These are phyloP conservation scores for Pleurotus platypus DNA, from an alignment of 768 basidiomycete species.

Conservation along the genomic window DNA sequence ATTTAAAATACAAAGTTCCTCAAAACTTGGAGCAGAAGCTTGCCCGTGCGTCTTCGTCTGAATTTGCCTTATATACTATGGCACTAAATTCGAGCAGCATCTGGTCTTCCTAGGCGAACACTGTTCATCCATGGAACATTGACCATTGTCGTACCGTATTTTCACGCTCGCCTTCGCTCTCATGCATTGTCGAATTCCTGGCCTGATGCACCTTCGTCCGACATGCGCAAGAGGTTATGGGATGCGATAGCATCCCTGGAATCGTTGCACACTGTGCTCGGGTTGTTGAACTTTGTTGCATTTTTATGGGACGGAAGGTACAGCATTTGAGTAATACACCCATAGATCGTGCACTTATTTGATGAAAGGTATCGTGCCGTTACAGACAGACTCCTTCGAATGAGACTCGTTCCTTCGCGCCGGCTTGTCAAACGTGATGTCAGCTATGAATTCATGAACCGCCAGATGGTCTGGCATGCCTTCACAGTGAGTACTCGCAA, in stretches of 20 bases:
- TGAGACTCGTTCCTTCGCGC: constrained; percentile 73
- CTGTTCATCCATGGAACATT: constrained; percentile 67
- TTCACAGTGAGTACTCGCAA: constrained; percentile 73
- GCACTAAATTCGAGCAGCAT: constrained; percentile 36
- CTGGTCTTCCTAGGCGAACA: constrained; percentile 57
- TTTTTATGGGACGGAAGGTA: constrained; percentile 89
- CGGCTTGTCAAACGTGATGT: constrained; percentile 74
- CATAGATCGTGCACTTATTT: not conserved
- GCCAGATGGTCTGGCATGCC: constrained; percentile 99
- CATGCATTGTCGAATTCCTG: constrained; percentile 82
- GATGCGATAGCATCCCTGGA: constrained; percentile 62
- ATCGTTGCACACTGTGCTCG: constrained; percentile 57
- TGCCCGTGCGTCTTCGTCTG: constrained; percentile 31
- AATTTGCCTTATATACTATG: constrained; percentile 9
- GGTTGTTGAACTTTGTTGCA: constrained; percentile 71
- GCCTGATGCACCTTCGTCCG: constrained; percentile 86
- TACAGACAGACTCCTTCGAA: constrained; percentile 69
- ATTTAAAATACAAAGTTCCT: constrained; percentile 55
- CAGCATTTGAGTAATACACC: constrained; percentile 20
- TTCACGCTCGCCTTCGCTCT: constrained; percentile 68
- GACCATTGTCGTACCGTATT: constrained; percentile 74
- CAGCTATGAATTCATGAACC: constrained; percentile 98
- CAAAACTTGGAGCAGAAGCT: constrained; percentile 16
- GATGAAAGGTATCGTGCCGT: constrained; percentile 76
- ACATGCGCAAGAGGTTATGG: constrained; percentile 74